phyloP scores from a whole-genome alignment of 768 basidiomycete species.

The Tephrocybe sp. region DNA sequence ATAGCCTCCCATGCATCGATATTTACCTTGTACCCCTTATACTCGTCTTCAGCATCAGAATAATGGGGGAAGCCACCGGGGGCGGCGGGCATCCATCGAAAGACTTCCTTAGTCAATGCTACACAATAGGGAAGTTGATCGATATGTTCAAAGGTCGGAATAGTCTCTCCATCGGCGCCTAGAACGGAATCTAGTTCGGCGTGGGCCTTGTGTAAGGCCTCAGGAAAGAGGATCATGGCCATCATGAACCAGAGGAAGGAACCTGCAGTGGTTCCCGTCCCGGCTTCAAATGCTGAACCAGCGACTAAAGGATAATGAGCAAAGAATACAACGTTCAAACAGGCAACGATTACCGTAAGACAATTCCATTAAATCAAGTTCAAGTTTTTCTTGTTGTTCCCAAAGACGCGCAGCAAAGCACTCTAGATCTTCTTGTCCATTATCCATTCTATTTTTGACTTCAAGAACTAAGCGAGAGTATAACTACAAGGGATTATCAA shows the following conservation, averaged over 20 bases:
- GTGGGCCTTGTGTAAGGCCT: slow-evolving; percentile 7
- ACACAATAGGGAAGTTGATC: slow-evolving; percentile 6
- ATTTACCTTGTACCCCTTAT: slow-evolving; percentile 3
- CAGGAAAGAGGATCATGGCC: slow-evolving; percentile 16
- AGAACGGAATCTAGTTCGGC: slow-evolving; percentile 1
- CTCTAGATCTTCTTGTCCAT: slow-evolving; percentile 12
- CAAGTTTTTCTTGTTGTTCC: slow-evolving; percentile 10
- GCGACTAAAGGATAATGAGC: background rate
- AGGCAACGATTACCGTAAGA: background rate
- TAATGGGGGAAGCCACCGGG: slow-evolving; percentile 6
- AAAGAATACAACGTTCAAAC: background rate
- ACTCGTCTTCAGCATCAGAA: slow-evolving; percentile 7
- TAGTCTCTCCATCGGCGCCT: background rate
- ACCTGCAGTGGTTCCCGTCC: slow-evolving; percentile 4
- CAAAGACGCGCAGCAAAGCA: slow-evolving; percentile 15
- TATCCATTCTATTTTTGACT: slow-evolving; percentile 20
- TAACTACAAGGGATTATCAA: slow-evolving; percentile 8
- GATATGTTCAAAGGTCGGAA: slow-evolving; percentile 1
- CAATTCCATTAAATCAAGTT: slow-evolving; percentile 3
- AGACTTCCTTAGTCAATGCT: slow-evolving; percentile 4
- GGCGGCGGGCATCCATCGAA: slow-evolving; percentile 5
- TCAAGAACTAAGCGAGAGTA: slow-evolving; percentile 20
- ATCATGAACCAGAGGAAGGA: slow-evolving; percentile 7
- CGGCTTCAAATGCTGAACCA: slow-evolving; percentile 8
- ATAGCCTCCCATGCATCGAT: background rate